Conservation (phyloP, 169 alveolate genomes). For the Plasmodium inui region DNA sequence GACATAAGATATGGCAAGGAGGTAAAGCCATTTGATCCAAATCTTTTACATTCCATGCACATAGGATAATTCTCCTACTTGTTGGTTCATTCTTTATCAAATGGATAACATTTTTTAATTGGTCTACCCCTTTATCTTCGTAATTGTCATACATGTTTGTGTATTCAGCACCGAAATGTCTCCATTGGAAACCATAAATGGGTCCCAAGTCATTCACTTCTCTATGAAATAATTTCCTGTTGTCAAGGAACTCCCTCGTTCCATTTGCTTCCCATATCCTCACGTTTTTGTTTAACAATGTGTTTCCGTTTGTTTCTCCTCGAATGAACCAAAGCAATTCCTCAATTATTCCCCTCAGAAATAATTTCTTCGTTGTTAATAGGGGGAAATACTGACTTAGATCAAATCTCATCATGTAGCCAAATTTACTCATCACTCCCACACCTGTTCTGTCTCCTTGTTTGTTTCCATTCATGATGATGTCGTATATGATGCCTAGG, state of each 20-base stretch:
- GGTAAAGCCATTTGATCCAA: slow-evolving; percentile 98
- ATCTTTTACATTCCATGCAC: slow-evolving; percentile 98
- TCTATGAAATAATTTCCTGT: slow-evolving; percentile 93
- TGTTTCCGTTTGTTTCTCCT: slow-evolving; percentile 96
- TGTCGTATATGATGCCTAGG: slow-evolving; percentile 91
- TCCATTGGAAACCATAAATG: slow-evolving; percentile 98
- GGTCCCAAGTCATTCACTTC: slow-evolving; percentile 98
- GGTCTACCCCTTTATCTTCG: slow-evolving; percentile 95
- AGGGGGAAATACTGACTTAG: slow-evolving; percentile 94
- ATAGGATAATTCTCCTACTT: slow-evolving; percentile 93
- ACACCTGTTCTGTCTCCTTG: slow-evolving; percentile 93
- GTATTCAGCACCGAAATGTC: slow-evolving; percentile 97
- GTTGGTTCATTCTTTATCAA: slow-evolving; percentile 93
- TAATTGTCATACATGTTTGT: slow-evolving; percentile 90
- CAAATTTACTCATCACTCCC: slow-evolving; percentile 94
- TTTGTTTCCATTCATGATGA: slow-evolving; percentile 91
- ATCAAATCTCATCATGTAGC: slow-evolving; percentile 95
- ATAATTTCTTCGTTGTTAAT: slow-evolving; percentile 96
- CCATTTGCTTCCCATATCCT: slow-evolving; percentile 98
- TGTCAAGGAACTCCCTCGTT: slow-evolving; percentile 95
- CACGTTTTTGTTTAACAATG: slow-evolving; percentile 92
- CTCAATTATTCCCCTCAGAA: slow-evolving; percentile 94
- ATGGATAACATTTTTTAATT: slow-evolving; percentile 90
- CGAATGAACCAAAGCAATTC: slow-evolving; percentile 96
- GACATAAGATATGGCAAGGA: slow-evolving; percentile 98